Base-by-base conservation (phyloP, 129 eudicot genomes). In the Ambrosia artemisiifolia region DNA sequence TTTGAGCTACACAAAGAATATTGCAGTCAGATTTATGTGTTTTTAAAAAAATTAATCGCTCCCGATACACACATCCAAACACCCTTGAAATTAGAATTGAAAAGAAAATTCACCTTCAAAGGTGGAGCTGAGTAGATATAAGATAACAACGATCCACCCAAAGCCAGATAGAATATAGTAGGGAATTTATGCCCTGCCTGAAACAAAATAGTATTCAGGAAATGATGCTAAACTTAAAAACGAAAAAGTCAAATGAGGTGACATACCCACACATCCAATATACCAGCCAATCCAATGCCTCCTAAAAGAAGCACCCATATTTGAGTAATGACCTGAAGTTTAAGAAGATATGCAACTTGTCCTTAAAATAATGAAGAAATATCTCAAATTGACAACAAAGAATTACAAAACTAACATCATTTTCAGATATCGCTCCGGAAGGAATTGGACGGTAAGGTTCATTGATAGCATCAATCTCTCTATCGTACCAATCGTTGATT, bases 391-490 rank as follows among this genome's bases (percentile, higher is more conserved):
- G 14, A 66, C 5, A 42, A n/a, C 14, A 72, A 65, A 11, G 3
- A 9, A 67, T 75, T 24, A 67, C 47, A 56, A 46, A 40, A 75
- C 76, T 44, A 69, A 94, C 99, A 84, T 94, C 99, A 51, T 86
- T 75, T 83, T 90, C 96, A 36, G 97, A 84, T 76, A 94, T 90
- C 46, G 88, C 97, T 60, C 97, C 99, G 3, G 99, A 94, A 43
- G 99, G 99, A 70, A 94, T 94, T 12, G 99, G 99, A 47, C 99
- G 97, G 51, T 94, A 90, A 30, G 99, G 99, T 84, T 94, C 99
- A 76, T 90, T 94, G 40, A 94, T 94, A 57, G 99, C 97, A 86
- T 94, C 99, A 74, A 94, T 94, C 63, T 90, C 99, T 86, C 97
- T 85, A 80, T 94, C 99, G 50, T 94, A 94, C 99, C 99, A 94